phyloP scores from a whole-genome alignment of 371 early-diverging fungal species.

The Blakeslea trispora region DNA sequence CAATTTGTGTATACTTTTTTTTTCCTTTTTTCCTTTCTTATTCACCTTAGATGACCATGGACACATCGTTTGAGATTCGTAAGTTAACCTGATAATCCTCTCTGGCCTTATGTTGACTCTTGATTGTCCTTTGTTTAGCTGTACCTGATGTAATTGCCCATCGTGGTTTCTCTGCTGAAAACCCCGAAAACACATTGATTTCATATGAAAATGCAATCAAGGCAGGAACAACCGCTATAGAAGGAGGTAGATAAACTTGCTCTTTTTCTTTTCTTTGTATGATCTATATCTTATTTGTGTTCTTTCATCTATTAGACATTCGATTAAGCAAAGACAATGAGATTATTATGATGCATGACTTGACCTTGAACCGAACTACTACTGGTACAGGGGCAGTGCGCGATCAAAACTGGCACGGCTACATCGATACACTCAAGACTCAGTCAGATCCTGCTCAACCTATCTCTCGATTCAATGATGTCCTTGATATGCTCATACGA shows the following conservation, averaged over 20 bases:
- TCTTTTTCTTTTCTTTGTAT: too few relatives aligned
- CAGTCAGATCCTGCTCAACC: conserved; percentile 49
- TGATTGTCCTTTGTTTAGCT: too few relatives aligned
- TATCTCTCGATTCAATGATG: conserved; percentile 60
- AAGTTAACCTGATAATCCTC: too few relatives aligned
- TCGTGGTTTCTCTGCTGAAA: conserved; percentile 61
- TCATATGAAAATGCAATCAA: conserved; percentile 60
- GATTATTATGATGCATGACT: conserved; percentile 68
- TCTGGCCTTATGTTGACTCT: too few relatives aligned
- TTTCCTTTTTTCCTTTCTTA: too few relatives aligned
- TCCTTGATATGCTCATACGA: conserved; percentile 53
- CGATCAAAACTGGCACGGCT: conserved; percentile 56
- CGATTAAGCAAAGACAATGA: conserved; percentile 63
- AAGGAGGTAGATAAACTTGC: conserved; percentile 48
- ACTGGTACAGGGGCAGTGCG: conserved; percentile 55
- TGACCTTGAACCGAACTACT: conserved; percentile 57
- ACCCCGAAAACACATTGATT: conserved; percentile 66
- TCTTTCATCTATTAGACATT: too few relatives aligned
- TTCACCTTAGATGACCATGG: too few relatives aligned
- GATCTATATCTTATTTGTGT: too few relatives aligned
- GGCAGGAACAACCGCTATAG: conserved; percentile 60
- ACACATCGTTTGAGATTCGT: too few relatives aligned
- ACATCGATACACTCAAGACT: conserved; percentile 58
- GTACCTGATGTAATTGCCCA: conserved; percentile 50
- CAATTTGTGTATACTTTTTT: too few relatives aligned